phyloP scores from a whole-genome alignment of 352 stramenopile species.

The Hyaloperonospora arabidopsidis region DNA sequence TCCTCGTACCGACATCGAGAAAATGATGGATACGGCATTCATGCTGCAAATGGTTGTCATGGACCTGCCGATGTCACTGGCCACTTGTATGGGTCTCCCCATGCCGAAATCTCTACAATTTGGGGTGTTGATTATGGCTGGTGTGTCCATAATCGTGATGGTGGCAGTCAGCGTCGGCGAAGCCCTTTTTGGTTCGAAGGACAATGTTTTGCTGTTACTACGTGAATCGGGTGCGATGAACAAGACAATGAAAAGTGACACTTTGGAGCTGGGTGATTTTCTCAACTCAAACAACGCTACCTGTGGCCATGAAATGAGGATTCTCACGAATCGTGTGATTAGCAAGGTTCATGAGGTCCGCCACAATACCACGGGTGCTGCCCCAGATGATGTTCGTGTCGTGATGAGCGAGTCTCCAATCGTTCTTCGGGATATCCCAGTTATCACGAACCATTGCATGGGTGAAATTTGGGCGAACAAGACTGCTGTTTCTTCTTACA shows the following conservation, averaged over 20 bases:
- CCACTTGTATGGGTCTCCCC: conserved; percentile 8
- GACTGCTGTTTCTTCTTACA: conserved; percentile 10
- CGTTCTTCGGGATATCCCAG: conserved; percentile 18
- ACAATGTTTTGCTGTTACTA: conserved; percentile 26
- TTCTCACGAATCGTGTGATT: conserved; percentile 27
- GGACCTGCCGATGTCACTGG: conserved; percentile 20
- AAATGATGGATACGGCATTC: conserved; percentile 22
- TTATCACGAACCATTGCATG: conserved; percentile 29
- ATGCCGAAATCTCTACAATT: conserved; percentile 23
- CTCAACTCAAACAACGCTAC: conserved; percentile 23
- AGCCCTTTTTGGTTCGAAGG: conserved; percentile 10
- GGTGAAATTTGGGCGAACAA: conserved; percentile 27
- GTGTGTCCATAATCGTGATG: conserved; percentile 24
- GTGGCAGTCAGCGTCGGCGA: conserved; percentile 25
- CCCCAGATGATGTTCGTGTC: conserved; percentile 17
- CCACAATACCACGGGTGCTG: conserved; percentile 17
- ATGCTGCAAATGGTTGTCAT: conserved; percentile 22
- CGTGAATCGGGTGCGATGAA: conserved; percentile 21
- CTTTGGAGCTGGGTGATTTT: conserved; percentile 13
- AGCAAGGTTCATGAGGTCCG: conserved; percentile 28
- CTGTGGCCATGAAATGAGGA: conserved; percentile 24
- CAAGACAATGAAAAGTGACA: not conserved
- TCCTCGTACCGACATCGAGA: conserved; percentile 14
- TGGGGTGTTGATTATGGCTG: conserved; percentile 8
- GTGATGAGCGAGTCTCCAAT: conserved; percentile 20